Evolutionary conservation across 306 rosid genomes (phyloP).

Genomic region (Quercus mongolica): DNA sequence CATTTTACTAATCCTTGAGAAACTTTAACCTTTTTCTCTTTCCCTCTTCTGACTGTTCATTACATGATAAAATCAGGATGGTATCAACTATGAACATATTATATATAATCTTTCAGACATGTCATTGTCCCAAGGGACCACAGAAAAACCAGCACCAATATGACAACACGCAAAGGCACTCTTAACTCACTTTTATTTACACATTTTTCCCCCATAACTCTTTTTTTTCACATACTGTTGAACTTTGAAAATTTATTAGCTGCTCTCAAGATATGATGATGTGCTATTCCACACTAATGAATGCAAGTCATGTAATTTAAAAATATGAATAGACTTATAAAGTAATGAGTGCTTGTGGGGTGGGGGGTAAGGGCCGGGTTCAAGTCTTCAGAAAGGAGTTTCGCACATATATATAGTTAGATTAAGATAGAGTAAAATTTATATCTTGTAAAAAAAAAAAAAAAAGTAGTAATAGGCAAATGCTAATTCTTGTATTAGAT

Average conservation of each 20-base stretch:
- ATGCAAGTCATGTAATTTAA: too few relatives aligned
- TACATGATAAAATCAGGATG: background rate
- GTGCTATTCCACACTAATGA: too few relatives aligned
- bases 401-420: rapidly evolving
- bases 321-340: too few relatives aligned
- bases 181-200: background rate
- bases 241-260: too few relatives aligned
- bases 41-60: background rate
- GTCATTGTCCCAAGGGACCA: background rate
- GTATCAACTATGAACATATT: background rate
- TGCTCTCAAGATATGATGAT: too few relatives aligned
- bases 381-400: rapidly evolving
- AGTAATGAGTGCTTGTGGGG: too few relatives aligned
- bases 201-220: too few relatives aligned
- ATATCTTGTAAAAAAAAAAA: too few relatives aligned
- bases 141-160: background rate
- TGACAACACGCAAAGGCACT: background rate
- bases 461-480: too few relatives aligned
- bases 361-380: rapidly evolving
- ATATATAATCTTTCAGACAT: background rate
- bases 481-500: too few relatives aligned
- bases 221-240: too few relatives aligned
- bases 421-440: too few relatives aligned
- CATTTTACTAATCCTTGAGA: background rate
- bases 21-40: background rate